phyloP scores from a whole-genome alignment of 306 rosid species.

The Aeschynomene evenia region DNA sequence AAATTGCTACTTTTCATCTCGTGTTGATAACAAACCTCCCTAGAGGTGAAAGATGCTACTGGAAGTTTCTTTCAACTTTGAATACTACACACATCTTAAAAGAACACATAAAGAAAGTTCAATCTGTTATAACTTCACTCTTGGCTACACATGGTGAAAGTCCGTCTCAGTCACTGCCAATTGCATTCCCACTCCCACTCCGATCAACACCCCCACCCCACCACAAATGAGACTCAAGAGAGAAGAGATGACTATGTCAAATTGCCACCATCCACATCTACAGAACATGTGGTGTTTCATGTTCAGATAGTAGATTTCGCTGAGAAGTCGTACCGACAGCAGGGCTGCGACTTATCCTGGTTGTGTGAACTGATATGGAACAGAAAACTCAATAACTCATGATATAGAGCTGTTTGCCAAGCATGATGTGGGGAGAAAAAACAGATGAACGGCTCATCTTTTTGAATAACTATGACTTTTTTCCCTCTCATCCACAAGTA shows the following conservation, averaged over 20 bases:
- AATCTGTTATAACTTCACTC: not conserved
- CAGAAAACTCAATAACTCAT: not conserved
- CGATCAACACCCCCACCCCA: not conserved
- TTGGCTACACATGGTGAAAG: not conserved
- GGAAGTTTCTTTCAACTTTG: not conserved
- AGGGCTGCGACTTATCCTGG: not conserved
- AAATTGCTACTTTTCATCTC: not conserved
- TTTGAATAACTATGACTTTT: constrained; percentile 3
- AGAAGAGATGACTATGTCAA: not conserved
- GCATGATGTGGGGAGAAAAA: not conserved
- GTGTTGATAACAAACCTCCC: not conserved
- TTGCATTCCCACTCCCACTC: not conserved
- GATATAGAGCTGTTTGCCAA: not conserved
- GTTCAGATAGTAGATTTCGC: not conserved
- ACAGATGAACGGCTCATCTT: constrained; percentile 10
- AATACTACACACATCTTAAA: not conserved
- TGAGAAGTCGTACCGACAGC: not conserved
- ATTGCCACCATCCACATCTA: not conserved
- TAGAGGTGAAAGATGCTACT: not conserved
- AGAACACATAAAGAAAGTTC: not conserved
- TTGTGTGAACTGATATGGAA: not conserved
- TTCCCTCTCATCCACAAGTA: constrained; percentile 8
- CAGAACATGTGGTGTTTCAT: not conserved
- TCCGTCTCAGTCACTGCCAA: not conserved
- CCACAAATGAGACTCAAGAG: not conserved